phyloP scores from a whole-genome alignment of 2,329 filamentous ascomycete species.

The Trichoderma sp. region DNA sequence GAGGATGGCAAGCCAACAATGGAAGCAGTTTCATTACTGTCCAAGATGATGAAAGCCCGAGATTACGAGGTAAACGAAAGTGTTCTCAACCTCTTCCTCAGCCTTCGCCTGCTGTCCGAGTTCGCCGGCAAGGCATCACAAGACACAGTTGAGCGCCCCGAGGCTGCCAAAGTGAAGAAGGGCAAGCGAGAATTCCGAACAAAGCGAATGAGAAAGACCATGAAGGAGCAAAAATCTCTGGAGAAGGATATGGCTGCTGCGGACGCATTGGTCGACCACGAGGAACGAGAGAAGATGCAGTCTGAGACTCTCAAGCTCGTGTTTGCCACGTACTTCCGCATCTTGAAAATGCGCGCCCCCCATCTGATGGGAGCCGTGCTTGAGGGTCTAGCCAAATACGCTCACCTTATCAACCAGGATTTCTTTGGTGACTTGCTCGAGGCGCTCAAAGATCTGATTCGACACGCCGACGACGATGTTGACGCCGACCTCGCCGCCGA shows the following conservation, averaged over 20 bases:
- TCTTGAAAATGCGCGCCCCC: slow-evolving; percentile 78
- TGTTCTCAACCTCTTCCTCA: slow-evolving; percentile 87
- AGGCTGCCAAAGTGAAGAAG: slow-evolving; percentile 45
- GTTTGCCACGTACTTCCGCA: slow-evolving; percentile 92
- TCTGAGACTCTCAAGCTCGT: slow-evolving; percentile 95
- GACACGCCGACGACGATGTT: slow-evolving; percentile 64
- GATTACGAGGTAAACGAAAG: slow-evolving; percentile 82
- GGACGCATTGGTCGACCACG: slow-evolving; percentile 86
- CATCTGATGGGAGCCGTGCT: slow-evolving; percentile 95
- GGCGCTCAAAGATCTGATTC: slow-evolving; percentile 89
- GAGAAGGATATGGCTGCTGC: slow-evolving; percentile 94
- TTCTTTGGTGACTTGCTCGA: slow-evolving; percentile 97
- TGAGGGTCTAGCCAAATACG: slow-evolving; percentile 90
- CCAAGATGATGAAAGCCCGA: slow-evolving; percentile 92
- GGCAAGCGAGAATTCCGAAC: slow-evolving; percentile 86
- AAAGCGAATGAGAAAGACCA: slow-evolving; percentile 79
- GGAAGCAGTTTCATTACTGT: slow-evolving; percentile 80
- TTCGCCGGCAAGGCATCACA: slow-evolving; percentile 82
- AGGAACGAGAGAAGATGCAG: slow-evolving; percentile 92
- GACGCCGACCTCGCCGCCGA: slow-evolving; percentile 31
- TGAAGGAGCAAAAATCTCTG: slow-evolving; percentile 82
- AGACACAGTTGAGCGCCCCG: slow-evolving; percentile 64
- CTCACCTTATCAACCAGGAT: slow-evolving; percentile 97
- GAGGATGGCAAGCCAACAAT: slow-evolving; percentile 87
- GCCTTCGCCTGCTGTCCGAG: slow-evolving; percentile 83